Evolutionary conservation across 495 filamentous ascomycete genomes (phyloP).

Genomic region (Clavariopsis aquatica): DNA sequence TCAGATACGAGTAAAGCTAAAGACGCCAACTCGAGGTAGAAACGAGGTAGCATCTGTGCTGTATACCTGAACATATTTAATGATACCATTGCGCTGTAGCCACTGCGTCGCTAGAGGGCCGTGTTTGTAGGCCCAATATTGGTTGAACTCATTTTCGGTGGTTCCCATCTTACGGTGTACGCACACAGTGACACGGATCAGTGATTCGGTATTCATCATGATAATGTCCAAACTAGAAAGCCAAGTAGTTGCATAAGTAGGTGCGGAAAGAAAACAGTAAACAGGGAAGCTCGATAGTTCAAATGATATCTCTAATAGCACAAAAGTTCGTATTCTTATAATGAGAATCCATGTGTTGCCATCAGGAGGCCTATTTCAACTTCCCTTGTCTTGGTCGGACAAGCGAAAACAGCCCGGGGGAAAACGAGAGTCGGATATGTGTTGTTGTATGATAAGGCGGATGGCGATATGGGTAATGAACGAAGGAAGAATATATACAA

Average conservation of each 20-base stretch:
- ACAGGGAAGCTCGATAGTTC: no score
- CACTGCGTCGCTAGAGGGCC: constrained; percentile 25
- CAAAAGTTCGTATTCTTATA: no score
- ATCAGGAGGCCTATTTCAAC: no score
- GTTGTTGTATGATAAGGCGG: neutral
- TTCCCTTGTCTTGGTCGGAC: no score
- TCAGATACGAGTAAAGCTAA: neutral
- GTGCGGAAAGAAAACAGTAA: no score
- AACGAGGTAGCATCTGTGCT: neutral
- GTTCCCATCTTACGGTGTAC: constrained; percentile 22
- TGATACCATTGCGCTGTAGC: constrained; percentile 21
- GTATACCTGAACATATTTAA: constrained; percentile 28
- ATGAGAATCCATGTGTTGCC: no score
- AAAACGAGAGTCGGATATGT: no score
- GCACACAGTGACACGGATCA: constrained; percentile 24
- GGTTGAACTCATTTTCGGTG: constrained; percentile 27
- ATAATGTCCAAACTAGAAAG: no score
- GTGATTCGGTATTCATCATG: constrained; percentile 17
- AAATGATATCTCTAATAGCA: no score
- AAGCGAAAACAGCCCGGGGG: no score
- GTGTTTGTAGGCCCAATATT: constrained; percentile 31
- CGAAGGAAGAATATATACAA: neutral
- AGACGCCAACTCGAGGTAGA: neutral
- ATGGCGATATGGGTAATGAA: neutral
- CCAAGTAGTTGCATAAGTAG: no score